These are phyloP conservation scores for Coniochaeta sp. DNA, from an alignment of 2,329 filamentous ascomycete genomes.

Conservation along the genomic window DNA sequence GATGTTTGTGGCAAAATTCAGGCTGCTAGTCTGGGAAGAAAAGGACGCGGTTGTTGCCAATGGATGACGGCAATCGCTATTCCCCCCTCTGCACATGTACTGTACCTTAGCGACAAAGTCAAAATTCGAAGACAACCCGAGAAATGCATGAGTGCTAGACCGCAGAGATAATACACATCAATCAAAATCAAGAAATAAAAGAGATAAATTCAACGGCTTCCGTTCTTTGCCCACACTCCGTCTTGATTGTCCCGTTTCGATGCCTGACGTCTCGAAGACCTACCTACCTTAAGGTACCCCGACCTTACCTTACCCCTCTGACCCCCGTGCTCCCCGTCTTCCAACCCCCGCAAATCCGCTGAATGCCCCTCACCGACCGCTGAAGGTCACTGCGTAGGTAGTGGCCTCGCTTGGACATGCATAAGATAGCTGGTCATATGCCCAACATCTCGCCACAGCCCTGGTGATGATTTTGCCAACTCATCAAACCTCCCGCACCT, in stretches of 20 bases:
- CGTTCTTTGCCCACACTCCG: background rate
- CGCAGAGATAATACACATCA: background rate
- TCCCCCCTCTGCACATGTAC: no score
- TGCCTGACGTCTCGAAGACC: background rate
- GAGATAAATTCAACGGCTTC: background rate
- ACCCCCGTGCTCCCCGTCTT: background rate
- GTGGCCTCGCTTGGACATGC: background rate
- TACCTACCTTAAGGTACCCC: background rate
- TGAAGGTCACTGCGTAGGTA: no score
- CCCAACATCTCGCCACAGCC: background rate
- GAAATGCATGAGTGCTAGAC: background rate
- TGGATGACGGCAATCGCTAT: no score
- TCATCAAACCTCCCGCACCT: background rate
- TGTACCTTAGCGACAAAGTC: no score
- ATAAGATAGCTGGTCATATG: background rate
- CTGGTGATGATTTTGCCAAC: background rate
- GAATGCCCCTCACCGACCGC: background rate
- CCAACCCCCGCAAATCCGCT: background rate
- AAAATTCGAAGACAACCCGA: background rate
- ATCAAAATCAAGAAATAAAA: background rate
- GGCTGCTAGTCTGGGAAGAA: background rate
- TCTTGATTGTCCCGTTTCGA: background rate
- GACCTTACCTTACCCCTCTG: background rate
- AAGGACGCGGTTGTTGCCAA: no score
- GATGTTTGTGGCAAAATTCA: background rate